These are phyloP conservation scores for Anacardium occidentale DNA, from an alignment of 345 rosid genomes.

Conservation along the genomic window DNA sequence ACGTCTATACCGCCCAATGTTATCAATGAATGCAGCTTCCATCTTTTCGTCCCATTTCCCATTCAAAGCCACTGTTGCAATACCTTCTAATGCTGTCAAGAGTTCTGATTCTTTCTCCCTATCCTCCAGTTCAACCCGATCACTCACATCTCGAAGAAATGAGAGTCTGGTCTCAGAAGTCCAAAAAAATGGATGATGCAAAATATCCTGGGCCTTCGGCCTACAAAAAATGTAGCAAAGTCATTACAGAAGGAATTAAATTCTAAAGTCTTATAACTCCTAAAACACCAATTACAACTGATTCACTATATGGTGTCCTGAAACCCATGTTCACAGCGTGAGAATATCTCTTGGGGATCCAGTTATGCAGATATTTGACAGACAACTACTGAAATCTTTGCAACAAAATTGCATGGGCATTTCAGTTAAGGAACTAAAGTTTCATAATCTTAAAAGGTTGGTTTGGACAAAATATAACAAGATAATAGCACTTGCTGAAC, in stretches of 20 bases:
- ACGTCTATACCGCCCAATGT: slow-evolving; percentile 64
- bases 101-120: slow-evolving; percentile 50
- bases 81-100: slow-evolving; percentile 54
- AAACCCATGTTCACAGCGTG: too few species aligned
- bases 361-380: too few species aligned
- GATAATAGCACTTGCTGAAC: background rate
- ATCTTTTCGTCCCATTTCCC: slow-evolving; percentile 76
- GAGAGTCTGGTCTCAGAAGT: slow-evolving; percentile 58
- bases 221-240: slow-evolving; percentile 33
- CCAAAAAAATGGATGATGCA: slow-evolving; percentile 74
- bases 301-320: too few species aligned
- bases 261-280: background rate
- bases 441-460: background rate
- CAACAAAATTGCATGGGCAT: too few species aligned
- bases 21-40: slow-evolving; percentile 54
- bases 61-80: slow-evolving; percentile 41
- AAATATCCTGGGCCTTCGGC: slow-evolving; percentile 50
- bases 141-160: slow-evolving; percentile 74
- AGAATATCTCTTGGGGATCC: too few species aligned
- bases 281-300: background rate
- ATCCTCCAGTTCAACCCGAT: slow-evolving; percentile 63
- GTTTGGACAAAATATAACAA: background rate
- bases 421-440: background rate
- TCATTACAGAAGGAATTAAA: background rate
- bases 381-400: too few species aligned